Conservation (phyloP, 2,329 filamentous ascomycete genomes). For the Rhynchosporium graminicola region DNA sequence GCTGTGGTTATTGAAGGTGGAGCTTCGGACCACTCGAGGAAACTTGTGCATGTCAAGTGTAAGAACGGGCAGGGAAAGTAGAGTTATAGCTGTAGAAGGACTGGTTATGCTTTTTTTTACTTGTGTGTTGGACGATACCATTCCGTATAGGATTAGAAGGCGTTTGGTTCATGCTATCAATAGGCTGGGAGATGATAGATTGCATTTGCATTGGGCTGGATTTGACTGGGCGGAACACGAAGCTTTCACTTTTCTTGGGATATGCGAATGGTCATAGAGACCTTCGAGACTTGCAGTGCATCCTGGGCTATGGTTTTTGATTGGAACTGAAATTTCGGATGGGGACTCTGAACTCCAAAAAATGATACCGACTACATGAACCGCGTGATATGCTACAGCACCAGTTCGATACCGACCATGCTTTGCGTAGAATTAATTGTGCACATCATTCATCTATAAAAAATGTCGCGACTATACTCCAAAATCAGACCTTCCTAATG, state of each 20-base stretch:
- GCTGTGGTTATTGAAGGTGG: slow-evolving; percentile 72
- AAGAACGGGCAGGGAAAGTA: slow-evolving; percentile 27
- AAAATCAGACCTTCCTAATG: not conserved
- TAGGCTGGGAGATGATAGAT: not conserved
- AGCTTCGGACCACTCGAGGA: slow-evolving; percentile 41
- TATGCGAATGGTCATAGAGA: slow-evolving; percentile 10
- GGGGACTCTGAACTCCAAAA: not conserved
- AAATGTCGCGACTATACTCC: not conserved
- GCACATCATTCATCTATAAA: slow-evolving; percentile 3
- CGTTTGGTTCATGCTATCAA: slow-evolving; percentile 2
- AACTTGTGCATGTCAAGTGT: slow-evolving; percentile 39
- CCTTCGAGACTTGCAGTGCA: slow-evolving; percentile 3
- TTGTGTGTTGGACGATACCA: slow-evolving; percentile 15
- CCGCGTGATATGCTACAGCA: slow-evolving; percentile 12
- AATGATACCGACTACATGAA: too few species aligned
- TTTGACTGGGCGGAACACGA: too few species aligned
- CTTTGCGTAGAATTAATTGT: slow-evolving; percentile 15
- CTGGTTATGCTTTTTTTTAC: not conserved
- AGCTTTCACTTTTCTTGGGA: not conserved
- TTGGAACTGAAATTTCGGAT: not conserved
- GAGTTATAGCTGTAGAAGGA: not conserved
- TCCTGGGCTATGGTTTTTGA: not conserved
- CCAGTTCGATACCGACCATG: slow-evolving; percentile 22
- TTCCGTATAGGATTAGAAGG: slow-evolving; percentile 7
- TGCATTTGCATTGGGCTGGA: slow-evolving; percentile 8